Evolutionary conservation across 306 rosid species (phyloP).

Genomic region (Prunus davidiana): DNA sequence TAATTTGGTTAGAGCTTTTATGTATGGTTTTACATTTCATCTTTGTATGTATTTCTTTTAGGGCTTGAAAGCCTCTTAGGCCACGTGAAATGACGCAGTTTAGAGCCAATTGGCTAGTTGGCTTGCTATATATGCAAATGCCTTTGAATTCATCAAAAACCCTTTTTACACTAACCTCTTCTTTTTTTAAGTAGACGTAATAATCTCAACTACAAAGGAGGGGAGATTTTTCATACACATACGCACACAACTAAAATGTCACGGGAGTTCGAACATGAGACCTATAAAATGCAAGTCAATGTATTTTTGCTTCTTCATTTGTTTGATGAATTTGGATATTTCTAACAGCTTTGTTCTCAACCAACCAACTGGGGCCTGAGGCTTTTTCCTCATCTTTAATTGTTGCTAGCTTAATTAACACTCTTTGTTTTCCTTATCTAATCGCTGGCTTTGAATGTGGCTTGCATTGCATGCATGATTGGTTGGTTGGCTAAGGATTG

Average conservation of each 20-base stretch:
- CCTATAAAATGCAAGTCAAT: too few species aligned
- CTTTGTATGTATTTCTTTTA: neutral
- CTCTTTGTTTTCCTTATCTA: neutral
- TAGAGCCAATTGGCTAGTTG: neutral
- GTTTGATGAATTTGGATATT: neutral
- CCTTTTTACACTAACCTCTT: neutral
- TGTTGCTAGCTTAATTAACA: neutral
- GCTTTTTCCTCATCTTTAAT: neutral
- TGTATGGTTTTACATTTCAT: neutral
- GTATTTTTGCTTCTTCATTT: neutral
- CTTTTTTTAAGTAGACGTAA: neutral
- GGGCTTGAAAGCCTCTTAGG: neutral
- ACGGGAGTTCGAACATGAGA: too few species aligned
- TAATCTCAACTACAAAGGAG: too few species aligned
- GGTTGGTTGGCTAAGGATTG: neutral
- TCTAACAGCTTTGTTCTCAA: neutral
- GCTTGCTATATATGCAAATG: neutral
- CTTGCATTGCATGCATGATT: neutral
- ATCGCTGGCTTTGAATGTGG: neutral
- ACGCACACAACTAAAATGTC: too few species aligned
- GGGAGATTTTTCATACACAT: too few species aligned
- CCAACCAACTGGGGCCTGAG: neutral
- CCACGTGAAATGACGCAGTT: neutral
- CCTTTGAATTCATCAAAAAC: neutral
- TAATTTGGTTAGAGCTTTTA: neutral